Evolutionary conservation across 306 rosid genomes (phyloP).

Genomic region (Pterocarpus santalinus): DNA sequence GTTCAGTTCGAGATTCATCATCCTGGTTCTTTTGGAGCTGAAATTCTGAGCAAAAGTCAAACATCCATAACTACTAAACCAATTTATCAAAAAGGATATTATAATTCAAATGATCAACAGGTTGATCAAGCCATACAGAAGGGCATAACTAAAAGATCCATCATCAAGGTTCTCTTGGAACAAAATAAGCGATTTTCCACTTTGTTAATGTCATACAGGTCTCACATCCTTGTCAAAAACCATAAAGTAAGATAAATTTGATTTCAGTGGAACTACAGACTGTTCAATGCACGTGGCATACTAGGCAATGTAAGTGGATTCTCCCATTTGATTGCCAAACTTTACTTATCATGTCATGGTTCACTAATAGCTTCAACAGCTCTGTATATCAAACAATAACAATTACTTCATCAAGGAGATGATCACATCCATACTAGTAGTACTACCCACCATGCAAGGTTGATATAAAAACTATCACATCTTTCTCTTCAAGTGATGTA

Average conservation of each 20-base stretch:
- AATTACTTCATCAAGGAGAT: conserved; percentile 16
- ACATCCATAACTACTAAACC: background rate
- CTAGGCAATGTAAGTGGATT: conserved; percentile 4
- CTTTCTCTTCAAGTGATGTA: conserved; percentile 85
- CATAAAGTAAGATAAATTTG: background rate
- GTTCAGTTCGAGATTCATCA: background rate
- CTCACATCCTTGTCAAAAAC: conserved; percentile 28
- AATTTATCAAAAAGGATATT: background rate
- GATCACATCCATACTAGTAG: conserved; percentile 45
- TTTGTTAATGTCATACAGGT: conserved; percentile 17
- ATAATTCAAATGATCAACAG: background rate
- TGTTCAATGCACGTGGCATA: conserved; percentile 13
- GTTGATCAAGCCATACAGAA: background rate
- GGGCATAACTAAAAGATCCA: background rate
- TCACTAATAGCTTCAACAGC: conserved; percentile 20
- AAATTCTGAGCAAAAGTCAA: too few relatives aligned
- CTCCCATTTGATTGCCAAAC: conserved; percentile 15
- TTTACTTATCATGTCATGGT: background rate
- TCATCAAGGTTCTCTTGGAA: conserved; percentile 12
- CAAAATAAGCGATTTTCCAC: background rate
- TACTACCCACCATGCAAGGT: conserved; percentile 83
- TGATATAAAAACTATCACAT: conserved; percentile 90
- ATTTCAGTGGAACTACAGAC: conserved; percentile 4
- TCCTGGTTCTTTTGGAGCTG: too few relatives aligned
- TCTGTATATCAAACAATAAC: conserved; percentile 9